Percentiles rank a stretch among this genome's conserved stretches.
Conservation (phyloP, 192 early-diverging fungal genomes). For the Irineochytrium annulatum region DNA sequence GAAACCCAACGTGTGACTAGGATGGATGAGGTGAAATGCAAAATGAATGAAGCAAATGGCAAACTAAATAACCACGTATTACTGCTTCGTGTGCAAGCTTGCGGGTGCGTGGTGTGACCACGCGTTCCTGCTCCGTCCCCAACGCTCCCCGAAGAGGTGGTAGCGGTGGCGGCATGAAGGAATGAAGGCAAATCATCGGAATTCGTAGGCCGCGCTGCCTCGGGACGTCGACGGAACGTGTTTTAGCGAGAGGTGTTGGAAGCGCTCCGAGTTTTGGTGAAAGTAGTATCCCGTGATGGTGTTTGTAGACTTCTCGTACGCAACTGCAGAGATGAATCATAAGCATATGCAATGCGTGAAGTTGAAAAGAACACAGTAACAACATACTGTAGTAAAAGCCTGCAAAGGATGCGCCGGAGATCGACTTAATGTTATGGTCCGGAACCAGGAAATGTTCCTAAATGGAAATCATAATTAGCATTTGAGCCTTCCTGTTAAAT, state of each 20-base stretch:
- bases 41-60: too few species aligned
- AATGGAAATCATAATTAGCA: constrained; percentile 1
- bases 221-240: constrained; percentile 29
- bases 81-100: too few species aligned
- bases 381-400: constrained; percentile 75
- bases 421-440: constrained; percentile 70
- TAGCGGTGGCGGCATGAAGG: too few species aligned
- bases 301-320: constrained; percentile 59
- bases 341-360: too few species aligned
- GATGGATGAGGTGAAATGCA: too few species aligned
- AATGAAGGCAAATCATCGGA: constrained; percentile 4
- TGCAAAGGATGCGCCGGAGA: constrained; percentile 82
- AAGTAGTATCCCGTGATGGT: constrained; percentile 68
- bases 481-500: background rate
- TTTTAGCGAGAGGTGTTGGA: constrained; percentile 43
- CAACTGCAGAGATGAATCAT: too few species aligned
- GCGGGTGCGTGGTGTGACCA: too few species aligned
- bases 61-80: too few species aligned
- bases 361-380: background rate
- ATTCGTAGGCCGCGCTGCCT: constrained; percentile 19
- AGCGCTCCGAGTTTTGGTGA: constrained; percentile 50
- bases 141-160: too few species aligned
- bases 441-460: constrained; percentile 84
- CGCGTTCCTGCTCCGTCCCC: too few species aligned
- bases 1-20: too few species aligned